phyloP scores from a whole-genome alignment of 371 early-diverging fungal species.

The Mortierella sp. region DNA sequence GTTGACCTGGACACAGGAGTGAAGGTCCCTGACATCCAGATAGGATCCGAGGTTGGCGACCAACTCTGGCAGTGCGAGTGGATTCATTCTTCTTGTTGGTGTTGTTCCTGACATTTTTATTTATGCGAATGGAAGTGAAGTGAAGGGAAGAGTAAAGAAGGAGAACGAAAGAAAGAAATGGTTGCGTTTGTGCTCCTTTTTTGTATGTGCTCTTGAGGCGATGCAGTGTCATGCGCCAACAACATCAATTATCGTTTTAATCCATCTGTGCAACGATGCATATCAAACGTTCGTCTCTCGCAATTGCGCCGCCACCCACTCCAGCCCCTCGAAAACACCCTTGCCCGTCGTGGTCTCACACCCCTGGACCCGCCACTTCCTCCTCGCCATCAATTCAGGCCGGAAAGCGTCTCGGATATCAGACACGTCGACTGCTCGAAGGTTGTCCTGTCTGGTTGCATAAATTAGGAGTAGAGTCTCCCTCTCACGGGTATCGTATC shows the following conservation, averaged over 20 bases:
- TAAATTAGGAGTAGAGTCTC: neutral
- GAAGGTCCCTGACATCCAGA: neutral
- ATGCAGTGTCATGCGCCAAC: neutral
- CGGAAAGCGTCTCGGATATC: neutral
- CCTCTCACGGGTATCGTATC: too few species aligned
- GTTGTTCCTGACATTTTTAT: neutral
- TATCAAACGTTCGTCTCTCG: neutral
- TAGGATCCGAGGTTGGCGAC: neutral
- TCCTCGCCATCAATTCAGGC: neutral
- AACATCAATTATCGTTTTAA: neutral
- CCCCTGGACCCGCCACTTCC: conserved; percentile 1
- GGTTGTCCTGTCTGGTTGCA: neutral
- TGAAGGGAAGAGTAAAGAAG: neutral
- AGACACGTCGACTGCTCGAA: neutral
- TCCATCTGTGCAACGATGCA: neutral
- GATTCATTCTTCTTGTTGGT: neutral
- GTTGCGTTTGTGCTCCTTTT: neutral
- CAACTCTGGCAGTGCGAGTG: neutral
- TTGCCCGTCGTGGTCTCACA: neutral
- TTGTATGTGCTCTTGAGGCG: neutral
- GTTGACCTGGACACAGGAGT: neutral
- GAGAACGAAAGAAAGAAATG: neutral
- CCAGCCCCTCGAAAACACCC: neutral
- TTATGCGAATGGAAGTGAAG: neutral
- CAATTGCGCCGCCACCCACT: neutral